Evolutionary conservation across 108 stramenopile genomes (phyloP).

Genomic region (Parietichytrium sp.): DNA sequence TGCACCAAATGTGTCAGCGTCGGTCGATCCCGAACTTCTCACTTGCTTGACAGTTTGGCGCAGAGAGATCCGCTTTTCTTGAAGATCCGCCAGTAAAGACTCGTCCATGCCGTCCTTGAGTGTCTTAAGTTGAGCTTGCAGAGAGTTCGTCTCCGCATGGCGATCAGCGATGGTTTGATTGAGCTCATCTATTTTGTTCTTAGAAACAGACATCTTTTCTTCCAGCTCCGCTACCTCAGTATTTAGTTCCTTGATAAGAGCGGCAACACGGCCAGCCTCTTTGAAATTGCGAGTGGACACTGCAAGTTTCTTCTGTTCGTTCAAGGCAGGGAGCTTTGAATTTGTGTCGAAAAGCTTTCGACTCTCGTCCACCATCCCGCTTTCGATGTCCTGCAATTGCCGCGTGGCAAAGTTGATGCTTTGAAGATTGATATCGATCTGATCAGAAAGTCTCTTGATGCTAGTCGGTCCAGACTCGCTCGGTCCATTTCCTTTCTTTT

Average conservation of each 20-base stretch:
- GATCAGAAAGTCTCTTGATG: background rate
- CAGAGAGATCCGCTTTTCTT: background rate
- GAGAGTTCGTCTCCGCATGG: background rate
- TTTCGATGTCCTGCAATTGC: background rate
- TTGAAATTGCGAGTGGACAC: constrained; percentile 38
- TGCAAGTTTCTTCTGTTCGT: constrained; percentile 8
- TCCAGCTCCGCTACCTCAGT: background rate
- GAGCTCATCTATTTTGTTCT: background rate
- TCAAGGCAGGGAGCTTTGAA: background rate
- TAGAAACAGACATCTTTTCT: background rate
- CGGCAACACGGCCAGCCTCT: constrained; percentile 32
- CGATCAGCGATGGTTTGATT: background rate
- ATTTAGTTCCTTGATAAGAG: background rate
- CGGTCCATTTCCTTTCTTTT: background rate
- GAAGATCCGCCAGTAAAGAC: background rate
- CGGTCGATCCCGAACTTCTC: background rate
- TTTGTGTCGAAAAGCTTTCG: background rate
- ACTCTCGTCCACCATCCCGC: background rate
- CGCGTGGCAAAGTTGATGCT: constrained; percentile 12
- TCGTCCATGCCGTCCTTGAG: constrained; percentile 10
- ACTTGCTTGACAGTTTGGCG: background rate
- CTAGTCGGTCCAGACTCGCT: background rate
- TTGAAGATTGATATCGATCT: background rate
- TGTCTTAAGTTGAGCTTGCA: background rate
- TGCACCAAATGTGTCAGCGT: constrained; percentile 10